Base-by-base conservation (phyloP, 2,329 filamentous ascomycete species). In the Zelopaecilomyces penicillatus region DNA sequence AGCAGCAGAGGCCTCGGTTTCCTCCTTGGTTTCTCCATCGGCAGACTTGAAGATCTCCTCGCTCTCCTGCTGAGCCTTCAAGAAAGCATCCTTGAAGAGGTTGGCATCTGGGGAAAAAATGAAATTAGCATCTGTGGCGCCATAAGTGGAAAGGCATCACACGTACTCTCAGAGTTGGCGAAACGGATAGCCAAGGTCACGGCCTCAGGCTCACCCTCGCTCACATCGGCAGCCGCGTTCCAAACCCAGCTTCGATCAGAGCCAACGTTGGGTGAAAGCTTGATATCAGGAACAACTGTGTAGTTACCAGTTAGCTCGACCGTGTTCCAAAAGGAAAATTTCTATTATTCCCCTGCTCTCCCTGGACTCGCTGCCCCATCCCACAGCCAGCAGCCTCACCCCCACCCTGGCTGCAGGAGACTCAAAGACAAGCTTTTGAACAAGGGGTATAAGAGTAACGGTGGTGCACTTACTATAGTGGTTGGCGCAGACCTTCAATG, bases 401-500 rank as follows among this genome's bases (percentile, higher is more conserved):
- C 19, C 19, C 19, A 37, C 26, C 30, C 33, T 0, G n/a, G 41
- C 32, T 31, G n/a, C 31, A 5, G 30, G 19, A 9, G 37, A 6
- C 35, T 29, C 30, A 27, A 30, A 28, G 31, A 11, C 27, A 12
- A 19, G 19, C 19, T 19, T 19, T 19, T 32, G n/a, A 9, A 5
- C 6, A 32, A 39, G 41, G n/a, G 29, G n/a, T 9, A 12, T n/a
- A 30, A 30, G 38, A n/a, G 38, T 5, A 5, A 7, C 37, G 26
- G 26, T 6, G 36, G 37, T 12, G 6, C 12, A 73, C 85, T 61
- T 83, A 95, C 90, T 84, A 73, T 98, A 98, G 79, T 98, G 93
- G 78, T 98, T 98, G 65, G 93, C 93, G 83, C 93, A 98, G 71
- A 98, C 93, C 80, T 98, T 98, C 74, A 97, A 82, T 50, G 93